Base-by-base conservation (phyloP, 208 protist genomes). In the Acanthamoeba sp. region DNA sequence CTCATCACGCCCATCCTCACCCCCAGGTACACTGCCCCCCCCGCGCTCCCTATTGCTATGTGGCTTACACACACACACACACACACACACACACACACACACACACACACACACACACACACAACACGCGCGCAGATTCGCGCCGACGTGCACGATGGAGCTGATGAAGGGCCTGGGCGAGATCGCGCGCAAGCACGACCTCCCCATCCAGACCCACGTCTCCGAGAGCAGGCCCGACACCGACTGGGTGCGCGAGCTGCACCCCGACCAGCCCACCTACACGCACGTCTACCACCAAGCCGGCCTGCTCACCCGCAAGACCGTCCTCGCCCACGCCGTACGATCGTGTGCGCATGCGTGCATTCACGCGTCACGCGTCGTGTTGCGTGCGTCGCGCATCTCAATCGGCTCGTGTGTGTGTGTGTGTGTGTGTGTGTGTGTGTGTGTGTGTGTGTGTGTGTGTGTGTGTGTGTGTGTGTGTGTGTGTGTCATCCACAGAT, bases 131-230 rank as follows among this genome's bases (percentile, higher is more conserved):
- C 45, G 45, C 45, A 85, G 76, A 20, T 98, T 98, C 73, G 96
- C 95, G 32, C 95, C 96, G 62, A 96, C 96, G 32, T 98, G 97
- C 91, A 96, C 90, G 22, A 18, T 71, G 22, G 62, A 93, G 22
- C 62, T 98, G 16, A 96, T 98, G 95, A 50, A 91, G 24, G 90
- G 91, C 5, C 84, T 98, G 5, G 95, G 91, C 42, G 69, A 57
- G n/a, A 42, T 98, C 0, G 94, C 95, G 0, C 27, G 87, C 7
- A 59, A 95, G 34, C 57, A 96, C 40, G 71, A 95, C 59, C 84
- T 95, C 32, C 64, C 93, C 52, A 94, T 98, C 59, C 97, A 98
- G 95, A 96, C 97, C 18, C 97, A 98, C 89, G 76, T 98, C 38
- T 95, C 95, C 10, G 97, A 98, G 64, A 97, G 92, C 69, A 7